Evolutionary conservation across 306 rosid genomes (phyloP).

Genomic region (Prunus fruticosa): DNA sequence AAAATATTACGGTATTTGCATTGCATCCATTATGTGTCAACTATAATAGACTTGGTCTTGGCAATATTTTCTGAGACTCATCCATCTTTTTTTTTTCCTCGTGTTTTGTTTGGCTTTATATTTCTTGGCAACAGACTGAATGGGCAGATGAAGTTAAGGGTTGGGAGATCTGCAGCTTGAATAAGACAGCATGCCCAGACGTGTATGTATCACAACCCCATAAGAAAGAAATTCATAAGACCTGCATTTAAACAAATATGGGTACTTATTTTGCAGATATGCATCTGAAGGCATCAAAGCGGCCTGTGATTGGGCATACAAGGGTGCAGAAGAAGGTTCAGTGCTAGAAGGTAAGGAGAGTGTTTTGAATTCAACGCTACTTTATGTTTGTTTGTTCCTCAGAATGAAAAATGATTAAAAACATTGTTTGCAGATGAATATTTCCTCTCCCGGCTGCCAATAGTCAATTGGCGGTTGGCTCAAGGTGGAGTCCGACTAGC

Average conservation of each 20-base stretch:
- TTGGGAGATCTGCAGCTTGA: slow-evolving; percentile 66
- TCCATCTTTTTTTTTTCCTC: neutral
- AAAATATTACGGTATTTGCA: slow-evolving; percentile 58
- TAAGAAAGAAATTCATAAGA: too few species aligned
- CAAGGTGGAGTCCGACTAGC: slow-evolving; percentile 93
- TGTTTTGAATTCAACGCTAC: neutral
- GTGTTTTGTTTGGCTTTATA: neutral
- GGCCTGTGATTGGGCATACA: slow-evolving; percentile 80
- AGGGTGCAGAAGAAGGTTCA: slow-evolving; percentile 56
- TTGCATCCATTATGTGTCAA: neutral
- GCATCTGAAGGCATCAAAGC: slow-evolving; percentile 69
- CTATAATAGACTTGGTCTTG: neutral
- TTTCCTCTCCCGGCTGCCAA: slow-evolving; percentile 66
- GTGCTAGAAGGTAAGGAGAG: slow-evolving; percentile 48
- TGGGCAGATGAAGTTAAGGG: slow-evolving; percentile 62
- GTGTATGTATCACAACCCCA: slow-evolving; percentile 35
- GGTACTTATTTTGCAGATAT: slow-evolving; percentile 44
- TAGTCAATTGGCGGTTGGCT: slow-evolving; percentile 58
- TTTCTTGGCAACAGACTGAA: slow-evolving; percentile 41
- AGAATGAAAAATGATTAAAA: neutral
- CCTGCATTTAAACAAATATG: neutral
- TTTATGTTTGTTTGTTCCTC: neutral
- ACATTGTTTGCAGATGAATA: slow-evolving; percentile 53
- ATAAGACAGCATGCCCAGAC: slow-evolving; percentile 53
- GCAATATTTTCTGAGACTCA: neutral